Evolutionary conservation across 305 asterid species (phyloP).

Genomic region (Lippia alba): DNA sequence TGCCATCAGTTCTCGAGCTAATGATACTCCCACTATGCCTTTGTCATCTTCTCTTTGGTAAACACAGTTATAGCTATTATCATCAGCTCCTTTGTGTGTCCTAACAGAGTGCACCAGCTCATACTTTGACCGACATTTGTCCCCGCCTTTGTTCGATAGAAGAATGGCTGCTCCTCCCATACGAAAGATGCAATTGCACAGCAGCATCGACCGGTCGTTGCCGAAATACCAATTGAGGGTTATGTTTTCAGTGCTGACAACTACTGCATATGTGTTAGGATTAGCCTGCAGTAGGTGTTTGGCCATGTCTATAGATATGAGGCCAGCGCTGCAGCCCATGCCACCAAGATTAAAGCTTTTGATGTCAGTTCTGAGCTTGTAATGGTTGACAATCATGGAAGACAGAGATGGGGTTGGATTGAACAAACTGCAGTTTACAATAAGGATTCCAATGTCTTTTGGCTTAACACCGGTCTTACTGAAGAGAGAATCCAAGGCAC

Average conservation of each 20-base stretch:
- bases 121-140: slow-evolving; percentile 61
- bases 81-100: slow-evolving; percentile 74
- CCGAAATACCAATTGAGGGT: slow-evolving; percentile 80
- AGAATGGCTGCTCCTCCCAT: slow-evolving; percentile 80
- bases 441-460: slow-evolving; percentile 60
- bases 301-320: slow-evolving; percentile 70
- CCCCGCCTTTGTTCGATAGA: slow-evolving; percentile 54
- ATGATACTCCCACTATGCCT: slow-evolving; percentile 56
- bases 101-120: slow-evolving; percentile 64
- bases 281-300: slow-evolving; percentile 60
- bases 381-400: slow-evolving; percentile 76
- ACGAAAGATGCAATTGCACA: slow-evolving; percentile 75
- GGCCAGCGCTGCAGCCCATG: slow-evolving; percentile 85
- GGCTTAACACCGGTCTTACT: slow-evolving; percentile 48
- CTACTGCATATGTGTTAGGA: slow-evolving; percentile 57
- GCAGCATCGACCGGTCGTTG: slow-evolving; percentile 73
- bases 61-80: slow-evolving; percentile 66
- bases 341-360: slow-evolving; percentile 74
- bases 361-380: slow-evolving; percentile 63
- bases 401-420: slow-evolving; percentile 81
- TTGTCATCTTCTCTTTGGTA: slow-evolving; percentile 67
- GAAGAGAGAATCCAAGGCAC: slow-evolving; percentile 64
- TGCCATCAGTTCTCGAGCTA: slow-evolving; percentile 67
- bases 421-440: slow-evolving; percentile 77
- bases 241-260: slow-evolving; percentile 73